phyloP scores from a whole-genome alignment of 2,329 filamentous ascomycete genomes.

The Penicillium sp. region DNA sequence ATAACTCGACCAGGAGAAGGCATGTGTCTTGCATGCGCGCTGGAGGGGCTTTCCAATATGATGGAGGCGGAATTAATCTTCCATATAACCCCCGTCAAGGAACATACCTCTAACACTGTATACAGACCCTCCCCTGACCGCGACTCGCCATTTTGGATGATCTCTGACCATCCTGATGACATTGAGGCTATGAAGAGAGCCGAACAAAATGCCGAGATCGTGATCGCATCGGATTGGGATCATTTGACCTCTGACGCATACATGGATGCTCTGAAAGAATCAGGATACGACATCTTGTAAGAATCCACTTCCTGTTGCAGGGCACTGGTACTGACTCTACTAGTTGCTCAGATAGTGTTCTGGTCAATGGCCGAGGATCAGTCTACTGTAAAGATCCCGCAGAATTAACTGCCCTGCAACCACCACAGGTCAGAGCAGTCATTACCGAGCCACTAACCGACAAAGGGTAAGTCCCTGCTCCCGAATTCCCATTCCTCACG shows the following conservation, averaged over 20 bases:
- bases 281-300: not conserved
- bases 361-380: conserved; percentile 20
- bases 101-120: not conserved
- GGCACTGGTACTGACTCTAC: not conserved
- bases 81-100: too few relatives aligned
- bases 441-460: conserved; percentile 16
- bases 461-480: conserved; percentile 15
- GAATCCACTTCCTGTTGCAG: not conserved
- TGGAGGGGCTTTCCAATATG: too few relatives aligned
- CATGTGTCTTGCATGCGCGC: too few relatives aligned
- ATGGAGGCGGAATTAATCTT: too few relatives aligned
- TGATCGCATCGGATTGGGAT: not conserved
- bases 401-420: conserved; percentile 6
- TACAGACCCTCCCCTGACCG: not conserved
- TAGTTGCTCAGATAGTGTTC: conserved; percentile 20
- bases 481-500: not conserved
- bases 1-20: too few relatives aligned
- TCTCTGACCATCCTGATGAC: not conserved
- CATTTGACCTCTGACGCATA: not conserved
- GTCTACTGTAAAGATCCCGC: conserved; percentile 19
- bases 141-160: not conserved
- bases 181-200: not conserved
- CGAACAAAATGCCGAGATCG: not conserved
- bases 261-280: not conserved
- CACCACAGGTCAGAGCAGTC: not conserved